Conservation (phyloP, 2,329 filamentous ascomycete species). For the Fusarium longipes region DNA sequence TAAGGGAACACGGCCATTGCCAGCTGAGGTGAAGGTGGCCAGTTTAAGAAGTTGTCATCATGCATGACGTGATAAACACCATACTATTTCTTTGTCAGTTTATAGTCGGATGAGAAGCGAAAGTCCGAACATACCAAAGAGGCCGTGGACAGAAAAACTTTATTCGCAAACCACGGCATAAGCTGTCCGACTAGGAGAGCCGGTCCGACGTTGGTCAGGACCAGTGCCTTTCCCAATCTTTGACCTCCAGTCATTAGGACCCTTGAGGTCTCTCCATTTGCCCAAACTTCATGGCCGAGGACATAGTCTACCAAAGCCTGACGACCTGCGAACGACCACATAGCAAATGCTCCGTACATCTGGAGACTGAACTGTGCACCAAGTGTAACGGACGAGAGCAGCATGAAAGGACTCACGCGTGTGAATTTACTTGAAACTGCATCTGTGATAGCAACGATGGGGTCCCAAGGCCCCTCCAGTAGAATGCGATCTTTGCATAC, state of each 20-base stretch:
- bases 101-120: no score
- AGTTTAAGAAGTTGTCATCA: constrained; percentile 58
- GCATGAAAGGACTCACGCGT: constrained; percentile 68
- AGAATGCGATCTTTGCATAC: constrained; percentile 88
- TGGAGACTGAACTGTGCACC: constrained; percentile 64
- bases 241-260: constrained; percentile 45
- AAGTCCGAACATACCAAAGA: constrained; percentile 52
- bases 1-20: constrained; percentile 63
- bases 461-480: constrained; percentile 79
- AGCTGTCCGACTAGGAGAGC: constrained; percentile 58
- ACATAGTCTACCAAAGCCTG: constrained; percentile 58
- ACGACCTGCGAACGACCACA: constrained; percentile 64
- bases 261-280: constrained; percentile 42
- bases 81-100: constrained; percentile 53
- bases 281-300: constrained; percentile 49
- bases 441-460: constrained; percentile 75
- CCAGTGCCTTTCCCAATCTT: constrained; percentile 49
- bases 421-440: constrained; percentile 66
- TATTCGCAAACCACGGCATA: constrained; percentile 56
- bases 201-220: constrained; percentile 60
- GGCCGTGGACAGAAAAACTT: constrained; percentile 56
- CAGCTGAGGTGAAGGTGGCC: constrained; percentile 66
- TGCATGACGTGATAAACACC: constrained; percentile 59
- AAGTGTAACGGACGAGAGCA: constrained; percentile 67
- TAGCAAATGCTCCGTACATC: constrained; percentile 63